Conservation (phyloP, 2,329 filamentous ascomycete genomes). For the Bipolaris zeicola region DNA sequence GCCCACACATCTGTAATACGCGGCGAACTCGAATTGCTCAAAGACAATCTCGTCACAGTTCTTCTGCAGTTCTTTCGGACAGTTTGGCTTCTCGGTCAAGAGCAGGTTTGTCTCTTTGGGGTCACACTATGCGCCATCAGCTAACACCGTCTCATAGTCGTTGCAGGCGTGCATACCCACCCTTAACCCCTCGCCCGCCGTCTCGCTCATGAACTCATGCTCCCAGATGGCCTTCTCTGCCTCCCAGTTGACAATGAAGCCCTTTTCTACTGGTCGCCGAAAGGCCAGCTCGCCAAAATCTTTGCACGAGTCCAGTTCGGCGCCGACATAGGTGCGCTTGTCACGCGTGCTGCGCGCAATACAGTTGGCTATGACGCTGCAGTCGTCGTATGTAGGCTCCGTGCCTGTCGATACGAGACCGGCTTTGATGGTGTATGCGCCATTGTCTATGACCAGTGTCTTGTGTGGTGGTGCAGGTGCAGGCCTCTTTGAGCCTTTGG, state of each 20-base stretch:
- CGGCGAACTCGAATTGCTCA: conserved; percentile 92
- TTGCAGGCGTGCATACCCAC: conserved; percentile 41
- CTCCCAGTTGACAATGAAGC: conserved; percentile 96
- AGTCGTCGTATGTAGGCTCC: conserved; percentile 50
- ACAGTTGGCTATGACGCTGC: conserved; percentile 81
- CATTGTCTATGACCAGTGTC: conserved; percentile 92
- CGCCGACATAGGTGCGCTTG: conserved; percentile 77
- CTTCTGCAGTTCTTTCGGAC: conserved; percentile 77
- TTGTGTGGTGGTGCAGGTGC: conserved; percentile 24
- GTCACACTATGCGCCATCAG: conserved; percentile 61
- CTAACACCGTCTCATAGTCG: not conserved
- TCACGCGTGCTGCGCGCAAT: conserved; percentile 79
- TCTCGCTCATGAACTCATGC: conserved; percentile 78
- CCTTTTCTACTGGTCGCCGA: conserved; percentile 88
- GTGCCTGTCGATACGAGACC: conserved; percentile 63
- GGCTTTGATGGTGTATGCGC: conserved; percentile 88
- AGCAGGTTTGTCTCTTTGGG: conserved; percentile 82
- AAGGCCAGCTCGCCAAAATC: conserved; percentile 92
- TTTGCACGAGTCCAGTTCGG: conserved; percentile 76
- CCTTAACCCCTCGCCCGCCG: conserved; percentile 66
- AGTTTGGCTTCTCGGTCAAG: conserved; percentile 84
- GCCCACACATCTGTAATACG: conserved; percentile 77
- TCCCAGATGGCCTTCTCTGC: conserved; percentile 96
- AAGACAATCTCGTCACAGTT: conserved; percentile 97
- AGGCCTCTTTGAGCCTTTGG: conserved; percentile 42